Base-by-base conservation (phyloP, 2,329 filamentous ascomycete genomes). In the Diaporthe sp. region DNA sequence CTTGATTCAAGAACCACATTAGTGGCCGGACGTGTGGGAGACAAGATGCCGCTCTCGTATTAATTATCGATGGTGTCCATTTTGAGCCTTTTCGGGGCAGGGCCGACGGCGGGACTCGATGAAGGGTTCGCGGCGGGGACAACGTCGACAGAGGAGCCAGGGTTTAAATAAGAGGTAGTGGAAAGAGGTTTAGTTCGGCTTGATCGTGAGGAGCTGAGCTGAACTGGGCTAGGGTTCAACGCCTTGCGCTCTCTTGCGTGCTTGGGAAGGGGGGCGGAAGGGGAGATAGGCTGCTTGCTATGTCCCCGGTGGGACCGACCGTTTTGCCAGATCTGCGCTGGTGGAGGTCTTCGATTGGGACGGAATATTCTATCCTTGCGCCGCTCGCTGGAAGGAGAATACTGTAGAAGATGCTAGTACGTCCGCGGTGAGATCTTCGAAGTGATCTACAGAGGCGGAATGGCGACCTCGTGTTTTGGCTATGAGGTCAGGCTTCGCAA, bases 1-100 rank as follows among this genome's bases (percentile, higher is more conserved):
- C 64, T 68, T 68, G 64, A 68, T 40, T 68, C 64, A 54, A 68
- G 45, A 38, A 38, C 47, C n/a, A 52, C n/a, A 54, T 22, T 19
- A 30, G 22, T 54, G 47, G 47, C 13, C 64, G 15, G 15, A 6
- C 33, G 60, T 25, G 13, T 25, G 33, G 64, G 47, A 28, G 9
- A 19, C 8, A 54, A 15, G 10, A 15, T 28, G 33, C 30, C 35
- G 50, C 47, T n/a, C 64, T 68, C 64, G 64, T 68, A 54, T 68
- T 68, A 30, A 68, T 54, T 38, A 30, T 8, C 17, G 42, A 22
- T 47, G 15, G 42, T 33, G 60, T 28, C 33, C 45, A 22, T 68
- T 22, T 54, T 8, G 64, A 22, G 10, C n/a, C 40, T n/a, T 7
- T 13, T 60, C 10, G 17, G 0, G 35, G 42, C 42, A 15, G 25